phyloP scores from a whole-genome alignment of 768 basidiomycete genomes.

The Phlegmacium glaucopus region DNA sequence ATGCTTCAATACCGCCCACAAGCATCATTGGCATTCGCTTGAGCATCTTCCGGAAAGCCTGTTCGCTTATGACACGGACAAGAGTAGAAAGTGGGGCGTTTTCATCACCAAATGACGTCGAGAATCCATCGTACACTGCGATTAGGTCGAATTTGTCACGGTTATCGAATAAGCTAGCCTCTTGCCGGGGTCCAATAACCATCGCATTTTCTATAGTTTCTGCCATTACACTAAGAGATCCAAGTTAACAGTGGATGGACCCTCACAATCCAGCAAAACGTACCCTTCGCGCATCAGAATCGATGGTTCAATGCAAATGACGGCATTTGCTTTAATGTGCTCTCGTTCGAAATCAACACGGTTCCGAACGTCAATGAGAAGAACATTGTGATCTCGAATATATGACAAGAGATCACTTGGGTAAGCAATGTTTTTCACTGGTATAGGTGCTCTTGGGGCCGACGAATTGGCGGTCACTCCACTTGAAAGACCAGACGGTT shows the following conservation, averaged over 20 bases:
- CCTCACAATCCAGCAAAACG: slow-evolving; percentile 20
- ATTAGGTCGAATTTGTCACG: slow-evolving; percentile 89
- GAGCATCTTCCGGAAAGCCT: slow-evolving; percentile 67
- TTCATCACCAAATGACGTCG: slow-evolving; percentile 44
- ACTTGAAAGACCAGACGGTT: slow-evolving; percentile 33
- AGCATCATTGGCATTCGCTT: slow-evolving; percentile 79
- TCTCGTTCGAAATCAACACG: slow-evolving; percentile 74
- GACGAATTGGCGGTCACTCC: slow-evolving; percentile 30
- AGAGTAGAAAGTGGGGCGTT: slow-evolving; percentile 57
- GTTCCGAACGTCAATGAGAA: slow-evolving; percentile 82
- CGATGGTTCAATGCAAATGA: slow-evolving; percentile 84
- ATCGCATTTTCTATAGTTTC: slow-evolving; percentile 72
- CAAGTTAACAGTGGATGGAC: background rate
- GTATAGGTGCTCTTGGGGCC: slow-evolving; percentile 37
- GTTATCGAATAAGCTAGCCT: slow-evolving; percentile 73
- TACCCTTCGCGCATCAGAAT: slow-evolving; percentile 69
- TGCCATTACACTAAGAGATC: slow-evolving; percentile 52
- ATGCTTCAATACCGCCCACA: slow-evolving; percentile 80
- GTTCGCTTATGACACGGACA: slow-evolving; percentile 67
- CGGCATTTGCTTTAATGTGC: slow-evolving; percentile 62
- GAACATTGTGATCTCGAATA: slow-evolving; percentile 52
- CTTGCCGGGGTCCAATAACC: slow-evolving; percentile 62
- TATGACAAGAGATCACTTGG: slow-evolving; percentile 61
- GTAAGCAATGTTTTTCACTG: slow-evolving; percentile 54
- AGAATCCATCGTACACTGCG: slow-evolving; percentile 74